Conservation (phyloP, 1,139 yeast genomes). For the Candida smagusa region DNA sequence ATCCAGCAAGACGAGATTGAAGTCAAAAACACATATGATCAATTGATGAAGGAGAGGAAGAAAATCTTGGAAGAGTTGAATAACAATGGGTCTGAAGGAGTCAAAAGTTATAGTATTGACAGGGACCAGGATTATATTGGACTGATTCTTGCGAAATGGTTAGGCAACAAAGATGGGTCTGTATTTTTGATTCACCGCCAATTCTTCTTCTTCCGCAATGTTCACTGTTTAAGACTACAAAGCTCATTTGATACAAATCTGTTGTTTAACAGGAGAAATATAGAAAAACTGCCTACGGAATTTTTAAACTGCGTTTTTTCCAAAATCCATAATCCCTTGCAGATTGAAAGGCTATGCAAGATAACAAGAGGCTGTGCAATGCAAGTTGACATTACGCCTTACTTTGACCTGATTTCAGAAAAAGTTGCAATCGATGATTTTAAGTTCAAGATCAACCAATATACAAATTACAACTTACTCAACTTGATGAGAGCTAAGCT, state of each 20-base stretch:
- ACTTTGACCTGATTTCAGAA: conserved; percentile 3
- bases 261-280: not conserved
- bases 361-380: too few relatives aligned
- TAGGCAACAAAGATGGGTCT: conserved; percentile 6
- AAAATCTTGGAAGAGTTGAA: conserved; percentile 22
- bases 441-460: conserved; percentile 12
- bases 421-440: conserved; percentile 2
- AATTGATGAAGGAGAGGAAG: conserved; percentile 10
- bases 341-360: not conserved
- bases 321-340: not conserved
- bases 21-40: conserved; percentile 10
- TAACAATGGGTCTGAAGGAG: conserved; percentile 24
- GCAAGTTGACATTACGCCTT: not conserved
- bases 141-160: conserved; percentile 7
- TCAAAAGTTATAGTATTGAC: conserved; percentile 10
- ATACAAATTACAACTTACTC: conserved; percentile 8
- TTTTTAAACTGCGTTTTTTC: conserved; percentile 3
- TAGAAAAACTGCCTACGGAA: conserved; percentile 1
- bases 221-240: conserved; percentile 1
- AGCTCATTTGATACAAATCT: not conserved
- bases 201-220: conserved; percentile 8
- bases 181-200: conserved; percentile 7
- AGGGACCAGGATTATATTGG: conserved; percentile 10
- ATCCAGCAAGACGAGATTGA: conserved; percentile 15
- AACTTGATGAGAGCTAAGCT: conserved; percentile 8